Base-by-base conservation (phyloP, 805 yeast genomes). In the Sugiyamaella boreocaroliniensis region DNA sequence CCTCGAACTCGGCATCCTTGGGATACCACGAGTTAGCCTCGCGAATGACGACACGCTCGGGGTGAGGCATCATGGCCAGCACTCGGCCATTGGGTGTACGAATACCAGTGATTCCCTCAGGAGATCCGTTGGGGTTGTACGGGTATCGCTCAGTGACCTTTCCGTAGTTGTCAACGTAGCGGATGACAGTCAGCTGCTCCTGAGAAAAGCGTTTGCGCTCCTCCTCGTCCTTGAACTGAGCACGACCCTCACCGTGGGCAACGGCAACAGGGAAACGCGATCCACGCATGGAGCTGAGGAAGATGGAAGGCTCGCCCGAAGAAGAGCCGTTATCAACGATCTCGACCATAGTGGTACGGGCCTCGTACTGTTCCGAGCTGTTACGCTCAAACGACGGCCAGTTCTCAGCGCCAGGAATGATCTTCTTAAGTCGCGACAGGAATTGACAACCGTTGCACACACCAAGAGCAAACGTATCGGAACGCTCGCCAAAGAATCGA, bases 381-480 rank as follows among this genome's bases (percentile, higher is more conserved):
- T 93, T 93, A 69, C 89, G 83, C 73, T 89, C 97, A 65, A 93
- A 93, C 8, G 88, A 78, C 53, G 99, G 99, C 99, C 99, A 93
- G 76, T 81, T 76, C 61, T 86, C 95, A 51, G 93, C 81, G 47
- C 98, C 98, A 40, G 98, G 98, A 58, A 93, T 89, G 62, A 89
- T 73, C 57, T 79, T 82, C 61, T 88, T 86, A 56, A 93, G 79
- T 71, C 89, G 83, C 56, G 96, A 83, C 64, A 93, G 72, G 76
- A 93, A 93, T 71, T 93, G 99, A 74, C 99, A 93, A 57, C 99
- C 99, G 69, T 93, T 93, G 79, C 99, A 93, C 47, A 96, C 96
- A 71, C 99, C 99, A 62, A 93, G 82, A 3, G 98, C 95, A 75
- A 93, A 93, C 0, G 99, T 93, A 68, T 93, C 95, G 16, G 76